Percentiles rank a stretch among this genome's conserved stretches.
Evolutionary conservation across 495 filamentous ascomycete genomes (phyloP).

Genomic region (Clohesyomyces aquaticus): DNA sequence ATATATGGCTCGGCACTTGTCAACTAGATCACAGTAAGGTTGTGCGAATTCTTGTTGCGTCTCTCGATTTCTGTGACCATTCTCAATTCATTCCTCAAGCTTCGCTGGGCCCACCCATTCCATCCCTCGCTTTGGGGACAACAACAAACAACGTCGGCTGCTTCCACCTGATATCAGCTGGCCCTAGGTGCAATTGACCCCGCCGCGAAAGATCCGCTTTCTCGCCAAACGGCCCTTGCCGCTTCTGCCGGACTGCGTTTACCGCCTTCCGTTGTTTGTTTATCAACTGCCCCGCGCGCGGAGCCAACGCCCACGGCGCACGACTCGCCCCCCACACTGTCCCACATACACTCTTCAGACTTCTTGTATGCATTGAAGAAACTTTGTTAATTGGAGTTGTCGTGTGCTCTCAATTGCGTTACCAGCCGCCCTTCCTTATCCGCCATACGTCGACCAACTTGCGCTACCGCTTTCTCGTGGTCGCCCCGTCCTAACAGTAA

Average conservation of each 20-base stretch:
- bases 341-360: slow-evolving; percentile 2
- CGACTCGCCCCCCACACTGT: neutral
- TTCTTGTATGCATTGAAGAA: slow-evolving; percentile 32
- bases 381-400: slow-evolving; percentile 26
- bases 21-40: too few species aligned
- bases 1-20: too few species aligned
- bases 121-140: neutral
- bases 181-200: neutral
- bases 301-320: neutral
- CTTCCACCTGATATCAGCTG: neutral
- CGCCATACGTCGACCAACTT: slow-evolving; percentile 24
- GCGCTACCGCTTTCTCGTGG: slow-evolving; percentile 1
- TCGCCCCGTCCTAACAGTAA: neutral
- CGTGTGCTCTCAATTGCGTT: neutral
- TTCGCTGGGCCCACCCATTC: slow-evolving; percentile 1
- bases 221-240: neutral
- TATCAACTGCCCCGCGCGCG: neutral
- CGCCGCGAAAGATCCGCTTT: neutral
- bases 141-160: slow-evolving; percentile 5
- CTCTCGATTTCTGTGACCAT: neutral
- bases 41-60: neutral
- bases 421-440: slow-evolving; percentile 22
- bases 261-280: neutral
- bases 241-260: neutral
- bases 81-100: neutral